A percentile compares a stretch with the other conserved stretches of the same genome.
Conservation (phyloP, 768 basidiomycete genomes). For the Phlebiopsis flavidoalba region DNA sequence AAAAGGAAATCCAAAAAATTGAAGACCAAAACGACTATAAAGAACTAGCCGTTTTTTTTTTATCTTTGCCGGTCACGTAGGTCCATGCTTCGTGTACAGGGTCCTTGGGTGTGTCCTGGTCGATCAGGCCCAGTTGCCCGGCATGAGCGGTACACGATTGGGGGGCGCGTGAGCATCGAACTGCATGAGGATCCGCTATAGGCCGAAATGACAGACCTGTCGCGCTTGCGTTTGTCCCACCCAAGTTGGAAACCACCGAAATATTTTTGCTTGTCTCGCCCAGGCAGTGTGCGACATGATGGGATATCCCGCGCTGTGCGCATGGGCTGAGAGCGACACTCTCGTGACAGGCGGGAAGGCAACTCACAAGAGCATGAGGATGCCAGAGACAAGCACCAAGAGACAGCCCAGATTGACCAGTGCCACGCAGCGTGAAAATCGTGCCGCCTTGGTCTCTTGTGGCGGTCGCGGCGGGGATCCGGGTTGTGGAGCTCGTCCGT, state of each 20-base stretch:
- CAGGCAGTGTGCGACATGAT: constrained; percentile 29
- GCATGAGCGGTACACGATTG: constrained; percentile 24
- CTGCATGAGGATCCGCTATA: no score
- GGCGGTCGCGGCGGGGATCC: constrained; percentile 28
- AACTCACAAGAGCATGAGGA: constrained; percentile 57
- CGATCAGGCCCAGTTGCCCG: constrained; percentile 47
- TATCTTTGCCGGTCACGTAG: constrained; percentile 44
- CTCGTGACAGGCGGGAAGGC: neutral
- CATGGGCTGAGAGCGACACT: neutral
- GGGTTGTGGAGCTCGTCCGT: constrained; percentile 78
- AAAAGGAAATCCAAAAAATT: no score
- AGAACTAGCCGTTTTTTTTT: no score
- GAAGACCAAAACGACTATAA: no score
- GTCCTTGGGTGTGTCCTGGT: constrained; percentile 65
- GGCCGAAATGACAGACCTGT: constrained; percentile 26
- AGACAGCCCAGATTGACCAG: constrained; percentile 72
- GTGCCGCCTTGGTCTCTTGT: constrained; percentile 35
- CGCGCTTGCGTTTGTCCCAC: constrained; percentile 45
- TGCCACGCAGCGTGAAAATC: constrained; percentile 53
- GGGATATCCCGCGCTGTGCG: constrained; percentile 30
- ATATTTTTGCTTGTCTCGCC: constrained; percentile 11
- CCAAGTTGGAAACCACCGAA: constrained; percentile 38
- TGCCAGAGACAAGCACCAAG: constrained; percentile 40
- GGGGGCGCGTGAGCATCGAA: no score
- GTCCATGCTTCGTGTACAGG: constrained; percentile 30